Evolutionary conservation across 2,329 filamentous ascomycete species (phyloP).

Genomic region (Arthrocladium fulminans): DNA sequence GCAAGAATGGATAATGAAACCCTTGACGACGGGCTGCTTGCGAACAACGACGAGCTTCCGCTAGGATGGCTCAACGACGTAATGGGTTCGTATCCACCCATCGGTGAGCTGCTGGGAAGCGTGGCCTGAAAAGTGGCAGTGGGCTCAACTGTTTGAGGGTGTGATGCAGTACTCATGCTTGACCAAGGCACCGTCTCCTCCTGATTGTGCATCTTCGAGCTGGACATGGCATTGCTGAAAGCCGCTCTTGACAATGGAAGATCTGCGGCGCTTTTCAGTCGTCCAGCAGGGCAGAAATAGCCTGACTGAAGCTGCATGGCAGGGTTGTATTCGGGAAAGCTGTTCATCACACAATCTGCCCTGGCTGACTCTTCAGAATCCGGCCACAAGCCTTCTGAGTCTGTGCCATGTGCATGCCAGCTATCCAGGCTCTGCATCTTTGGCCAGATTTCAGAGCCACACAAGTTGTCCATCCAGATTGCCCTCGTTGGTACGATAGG

Average conservation of each 20-base stretch:
- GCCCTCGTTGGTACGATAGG: conserved; percentile 15
- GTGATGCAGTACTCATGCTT: conserved; percentile 8
- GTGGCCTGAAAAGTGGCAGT: conserved; percentile 19
- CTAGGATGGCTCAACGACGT: conserved; percentile 14
- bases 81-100: conserved; percentile 18
- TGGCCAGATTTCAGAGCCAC: conserved; percentile 10
- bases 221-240: conserved; percentile 10
- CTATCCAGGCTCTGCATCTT: conserved; percentile 14
- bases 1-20: conserved; percentile 15
- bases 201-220: conserved; percentile 5
- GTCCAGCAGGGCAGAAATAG: not conserved
- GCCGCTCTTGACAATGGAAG: conserved; percentile 19
- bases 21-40: conserved; percentile 18
- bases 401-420: not conserved
- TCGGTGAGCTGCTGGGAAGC: conserved; percentile 16
- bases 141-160: conserved; percentile 20
- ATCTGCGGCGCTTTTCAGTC: conserved; percentile 11
- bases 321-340: not conserved
- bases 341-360: conserved; percentile 6
- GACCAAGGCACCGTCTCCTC: conserved; percentile 13
- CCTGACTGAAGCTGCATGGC: not conserved
- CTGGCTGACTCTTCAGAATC: conserved; percentile 4
- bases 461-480: conserved; percentile 7
- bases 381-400: conserved; percentile 2
- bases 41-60: conserved; percentile 13